These are phyloP conservation scores for Alternaria atra DNA, from an alignment of 2,329 filamentous ascomycete genomes.

Conservation along the genomic window DNA sequence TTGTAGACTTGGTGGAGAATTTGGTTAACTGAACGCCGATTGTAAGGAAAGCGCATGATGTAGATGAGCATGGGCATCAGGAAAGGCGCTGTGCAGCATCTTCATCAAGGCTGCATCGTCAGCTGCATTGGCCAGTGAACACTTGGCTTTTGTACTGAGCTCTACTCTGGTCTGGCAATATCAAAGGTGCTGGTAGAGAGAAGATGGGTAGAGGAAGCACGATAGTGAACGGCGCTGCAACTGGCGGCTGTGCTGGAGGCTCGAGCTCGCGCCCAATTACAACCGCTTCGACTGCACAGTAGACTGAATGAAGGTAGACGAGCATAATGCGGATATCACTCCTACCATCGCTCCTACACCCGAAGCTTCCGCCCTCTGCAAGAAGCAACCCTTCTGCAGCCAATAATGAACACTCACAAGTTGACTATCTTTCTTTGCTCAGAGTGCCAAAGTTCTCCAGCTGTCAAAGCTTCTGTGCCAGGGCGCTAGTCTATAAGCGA, in stretches of 20 bases:
- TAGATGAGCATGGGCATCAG: no score
- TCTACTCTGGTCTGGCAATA: no score
- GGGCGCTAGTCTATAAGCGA: neutral
- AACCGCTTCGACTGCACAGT: neutral
- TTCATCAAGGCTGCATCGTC: no score
- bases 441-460: neutral
- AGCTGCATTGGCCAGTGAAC: no score
- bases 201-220: no score
- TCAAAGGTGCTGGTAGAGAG: no score
- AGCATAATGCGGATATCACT: neutral
- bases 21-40: no score
- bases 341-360: rapidly evolving
- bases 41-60: no score
- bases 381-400: neutral
- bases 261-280: neutral
- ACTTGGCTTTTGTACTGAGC: no score
- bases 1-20: no score
- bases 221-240: no score
- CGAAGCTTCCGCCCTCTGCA: neutral
- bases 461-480: neutral
- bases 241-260: neutral
- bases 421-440: neutral
- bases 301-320: neutral
- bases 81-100: no score
- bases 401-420: neutral